Conservation (phyloP, 768 basidiomycete species). For the Filobasidium floriforme region DNA sequence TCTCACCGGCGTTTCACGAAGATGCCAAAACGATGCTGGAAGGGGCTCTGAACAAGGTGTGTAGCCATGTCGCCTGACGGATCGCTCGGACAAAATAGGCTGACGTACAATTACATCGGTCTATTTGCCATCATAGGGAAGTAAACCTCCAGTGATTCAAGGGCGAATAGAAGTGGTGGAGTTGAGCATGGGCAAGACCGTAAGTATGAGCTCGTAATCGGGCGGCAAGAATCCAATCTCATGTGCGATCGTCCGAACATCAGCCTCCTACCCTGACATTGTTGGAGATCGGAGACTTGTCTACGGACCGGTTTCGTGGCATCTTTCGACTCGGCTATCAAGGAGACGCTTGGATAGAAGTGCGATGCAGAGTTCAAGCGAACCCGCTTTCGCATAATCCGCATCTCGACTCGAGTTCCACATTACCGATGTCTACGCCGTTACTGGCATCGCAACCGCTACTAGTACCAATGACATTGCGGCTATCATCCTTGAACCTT, state of each 20-base stretch:
- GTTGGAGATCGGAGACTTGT: conserved; percentile 93
- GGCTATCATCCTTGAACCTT: conserved; percentile 88
- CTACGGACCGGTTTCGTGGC: conserved; percentile 88
- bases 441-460: conserved; percentile 90
- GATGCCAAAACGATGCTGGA: conserved; percentile 96
- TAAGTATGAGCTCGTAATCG: conserved; percentile 37
- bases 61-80: conserved; percentile 3
- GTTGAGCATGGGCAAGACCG: conserved; percentile 97
- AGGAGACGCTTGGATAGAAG: conserved; percentile 64
- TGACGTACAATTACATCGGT: neutral
- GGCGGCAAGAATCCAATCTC: conserved; percentile 27
- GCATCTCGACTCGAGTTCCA: conserved; percentile 36
- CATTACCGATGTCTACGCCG: conserved; percentile 42
- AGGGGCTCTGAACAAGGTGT: conserved; percentile 47
- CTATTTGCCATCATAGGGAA: conserved; percentile 56
- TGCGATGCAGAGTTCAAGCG: conserved; percentile 53
- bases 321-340: conserved; percentile 92
- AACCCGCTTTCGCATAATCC: conserved; percentile 59
- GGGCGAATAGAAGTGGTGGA: conserved; percentile 97
- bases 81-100: neutral
- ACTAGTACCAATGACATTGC: conserved; percentile 94
- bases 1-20: conserved; percentile 91
- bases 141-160: conserved; percentile 93
- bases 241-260: conserved; percentile 11
- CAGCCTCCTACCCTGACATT: conserved; percentile 96